Percentiles rank a stretch among this genome's conserved stretches.
Conservation (phyloP, 2,329 filamentous ascomycete genomes). For the Stagonosporopsis rhizophila region DNA sequence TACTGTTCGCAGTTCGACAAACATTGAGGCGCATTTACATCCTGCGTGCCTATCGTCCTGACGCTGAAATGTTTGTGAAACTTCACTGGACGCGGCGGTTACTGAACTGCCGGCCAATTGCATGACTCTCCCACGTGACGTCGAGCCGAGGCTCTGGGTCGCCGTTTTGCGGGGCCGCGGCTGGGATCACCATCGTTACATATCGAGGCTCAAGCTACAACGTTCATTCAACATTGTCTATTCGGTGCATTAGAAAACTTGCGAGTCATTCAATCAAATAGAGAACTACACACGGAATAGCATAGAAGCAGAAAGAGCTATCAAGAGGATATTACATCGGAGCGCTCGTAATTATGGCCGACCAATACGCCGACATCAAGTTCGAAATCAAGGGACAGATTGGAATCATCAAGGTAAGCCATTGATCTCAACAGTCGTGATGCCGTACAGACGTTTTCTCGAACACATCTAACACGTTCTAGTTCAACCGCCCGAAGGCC, state of each 20-base stretch:
- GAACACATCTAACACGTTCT: background rate
- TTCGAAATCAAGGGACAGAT: constrained; percentile 54
- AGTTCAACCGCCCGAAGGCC: constrained; percentile 58
- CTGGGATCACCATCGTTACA: constrained; percentile 7
- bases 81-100: background rate
- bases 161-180: constrained; percentile 18
- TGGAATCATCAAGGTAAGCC: constrained; percentile 54
- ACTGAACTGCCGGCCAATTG: constrained; percentile 1
- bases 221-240: background rate
- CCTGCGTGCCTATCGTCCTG: too few species aligned
- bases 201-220: background rate
- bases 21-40: too few species aligned
- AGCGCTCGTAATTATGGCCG: constrained; percentile 29
- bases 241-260: background rate
- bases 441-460: too few species aligned
- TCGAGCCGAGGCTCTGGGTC: constrained; percentile 18
- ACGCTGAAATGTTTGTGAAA: background rate
- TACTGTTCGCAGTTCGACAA: too few species aligned
- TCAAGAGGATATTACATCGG: background rate
- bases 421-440: background rate
- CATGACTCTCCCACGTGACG: constrained; percentile 11
- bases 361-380: constrained; percentile 52
- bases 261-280: too few species aligned
- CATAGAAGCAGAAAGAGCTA: background rate
- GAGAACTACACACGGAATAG: background rate